phyloP scores from a whole-genome alignment of 768 basidiomycete species.

The Podaxis pistillaris region DNA sequence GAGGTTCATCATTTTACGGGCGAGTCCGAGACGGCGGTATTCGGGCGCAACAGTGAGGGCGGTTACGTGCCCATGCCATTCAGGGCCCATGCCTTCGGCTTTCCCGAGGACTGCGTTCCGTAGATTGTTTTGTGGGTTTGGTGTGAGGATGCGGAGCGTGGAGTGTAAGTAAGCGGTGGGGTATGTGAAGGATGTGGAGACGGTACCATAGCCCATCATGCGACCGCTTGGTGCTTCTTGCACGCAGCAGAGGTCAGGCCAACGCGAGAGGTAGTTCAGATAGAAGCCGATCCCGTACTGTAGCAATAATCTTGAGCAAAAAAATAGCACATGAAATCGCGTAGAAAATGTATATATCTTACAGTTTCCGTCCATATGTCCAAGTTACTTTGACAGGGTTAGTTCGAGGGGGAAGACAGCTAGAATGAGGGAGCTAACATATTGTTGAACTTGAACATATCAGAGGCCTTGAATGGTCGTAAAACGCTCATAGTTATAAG shows the following conservation, averaged over 20 bases:
- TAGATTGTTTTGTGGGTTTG: neutral
- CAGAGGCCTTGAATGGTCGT: constrained; percentile 83
- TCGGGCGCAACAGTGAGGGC: constrained; percentile 93
- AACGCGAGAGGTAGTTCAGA: constrained; percentile 81
- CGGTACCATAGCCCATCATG: constrained; percentile 91
- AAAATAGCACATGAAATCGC: neutral
- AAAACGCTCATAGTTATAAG: constrained; percentile 72
- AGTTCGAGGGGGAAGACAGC: neutral
- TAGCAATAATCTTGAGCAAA: neutral
- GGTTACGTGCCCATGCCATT: constrained; percentile 95
- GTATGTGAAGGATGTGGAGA: constrained; percentile 8
- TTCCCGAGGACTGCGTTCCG: constrained; percentile 79
- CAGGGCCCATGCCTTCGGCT: constrained; percentile 71
- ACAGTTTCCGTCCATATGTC: constrained; percentile 99
- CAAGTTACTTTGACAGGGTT: constrained; percentile 60
- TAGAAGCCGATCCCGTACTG: constrained; percentile 91
- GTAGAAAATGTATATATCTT: constrained; percentile 24
- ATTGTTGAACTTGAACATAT: constrained; percentile 92
- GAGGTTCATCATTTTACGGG: constrained; percentile 79
- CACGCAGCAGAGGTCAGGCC: constrained; percentile 89
- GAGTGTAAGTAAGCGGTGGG: neutral
- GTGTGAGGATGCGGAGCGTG: constrained; percentile 4
- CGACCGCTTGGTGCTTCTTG: constrained; percentile 79
- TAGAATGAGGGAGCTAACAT: constrained; percentile 49
- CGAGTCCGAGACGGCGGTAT: constrained; percentile 86